A percentile compares a stretch with the other conserved stretches of the same genome.
phyloP scores from a whole-genome alignment of 257 asterid genomes.

The Anisodus acutangulus region DNA sequence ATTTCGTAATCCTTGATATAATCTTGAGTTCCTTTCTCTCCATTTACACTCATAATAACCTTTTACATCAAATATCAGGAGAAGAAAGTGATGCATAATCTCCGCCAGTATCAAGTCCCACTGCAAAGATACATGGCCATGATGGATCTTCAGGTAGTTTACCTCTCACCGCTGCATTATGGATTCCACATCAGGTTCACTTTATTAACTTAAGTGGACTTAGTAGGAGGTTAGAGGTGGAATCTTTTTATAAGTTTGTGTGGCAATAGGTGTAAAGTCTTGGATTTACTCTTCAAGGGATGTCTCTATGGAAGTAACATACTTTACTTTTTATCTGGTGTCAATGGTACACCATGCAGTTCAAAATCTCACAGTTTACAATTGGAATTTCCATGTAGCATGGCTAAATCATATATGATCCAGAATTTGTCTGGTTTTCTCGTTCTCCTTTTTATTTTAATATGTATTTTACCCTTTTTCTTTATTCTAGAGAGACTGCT shows the following conservation, averaged over 20 bases:
- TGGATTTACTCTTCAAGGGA: conserved; percentile 21
- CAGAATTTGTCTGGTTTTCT: background rate
- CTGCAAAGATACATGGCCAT: conserved; percentile 87
- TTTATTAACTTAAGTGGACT: background rate
- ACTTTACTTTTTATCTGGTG: background rate
- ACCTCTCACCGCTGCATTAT: background rate
- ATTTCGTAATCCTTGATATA: conserved; percentile 21
- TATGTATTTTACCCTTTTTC: background rate
- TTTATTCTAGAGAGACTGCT: background rate
- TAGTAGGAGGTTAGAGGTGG: conserved; percentile 3
- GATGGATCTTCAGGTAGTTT: conserved; percentile 95
- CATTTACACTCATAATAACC: background rate
- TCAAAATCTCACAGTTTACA: background rate
- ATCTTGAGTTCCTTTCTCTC: conserved; percentile 1
- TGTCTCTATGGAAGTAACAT: background rate
- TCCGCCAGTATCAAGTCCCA: conserved; percentile 78
- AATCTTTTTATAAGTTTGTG: background rate
- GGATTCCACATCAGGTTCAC: background rate
- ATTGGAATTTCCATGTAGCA: background rate
- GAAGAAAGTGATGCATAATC: conserved; percentile 67
- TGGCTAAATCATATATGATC: background rate
- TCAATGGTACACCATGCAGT: background rate
- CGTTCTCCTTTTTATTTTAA: background rate
- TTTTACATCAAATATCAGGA: conserved; percentile 49
- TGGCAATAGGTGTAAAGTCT: background rate